These are phyloP conservation scores for Penicillium sp. DNA, from an alignment of 2,329 filamentous ascomycete genomes.

Conservation along the genomic window DNA sequence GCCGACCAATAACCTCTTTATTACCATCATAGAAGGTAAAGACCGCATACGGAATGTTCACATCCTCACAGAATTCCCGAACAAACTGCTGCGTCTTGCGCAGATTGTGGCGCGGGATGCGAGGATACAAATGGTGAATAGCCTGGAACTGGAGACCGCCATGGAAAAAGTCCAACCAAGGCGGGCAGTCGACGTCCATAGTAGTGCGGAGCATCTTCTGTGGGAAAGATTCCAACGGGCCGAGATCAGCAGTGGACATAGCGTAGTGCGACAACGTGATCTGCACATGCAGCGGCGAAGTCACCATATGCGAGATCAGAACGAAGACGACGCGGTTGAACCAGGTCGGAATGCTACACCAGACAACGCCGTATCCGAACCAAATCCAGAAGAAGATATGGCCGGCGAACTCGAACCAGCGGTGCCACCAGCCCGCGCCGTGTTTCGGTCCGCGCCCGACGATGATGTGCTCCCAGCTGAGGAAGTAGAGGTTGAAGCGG, in stretches of 20 bases:
- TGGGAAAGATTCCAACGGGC: constrained; percentile 76
- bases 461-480: constrained; percentile 74
- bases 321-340: constrained; percentile 69
- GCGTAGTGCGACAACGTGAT: constrained; percentile 91
- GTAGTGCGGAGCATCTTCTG: constrained; percentile 87
- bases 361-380: constrained; percentile 76
- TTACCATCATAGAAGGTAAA: constrained; percentile 80
- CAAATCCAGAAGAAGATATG: constrained; percentile 78
- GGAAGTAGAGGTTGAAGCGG: constrained; percentile 81
- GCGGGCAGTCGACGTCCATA: constrained; percentile 85
- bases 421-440: constrained; percentile 76
- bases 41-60: constrained; percentile 76
- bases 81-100: constrained; percentile 70
- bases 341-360: constrained; percentile 64
- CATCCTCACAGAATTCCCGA: constrained; percentile 73
- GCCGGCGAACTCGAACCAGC: constrained; percentile 70
- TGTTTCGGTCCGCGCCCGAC: constrained; percentile 66
- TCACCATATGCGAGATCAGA: constrained; percentile 73
- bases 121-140: constrained; percentile 77
- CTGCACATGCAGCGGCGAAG: constrained; percentile 77
- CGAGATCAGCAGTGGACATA: constrained; percentile 84
- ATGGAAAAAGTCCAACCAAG: constrained; percentile 83
- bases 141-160: constrained; percentile 85
- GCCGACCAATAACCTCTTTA: constrained; percentile 66
- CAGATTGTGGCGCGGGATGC: constrained; percentile 79